Conservation (phyloP, 176 grass and related monocot genomes). For the Carex myosuroides region DNA sequence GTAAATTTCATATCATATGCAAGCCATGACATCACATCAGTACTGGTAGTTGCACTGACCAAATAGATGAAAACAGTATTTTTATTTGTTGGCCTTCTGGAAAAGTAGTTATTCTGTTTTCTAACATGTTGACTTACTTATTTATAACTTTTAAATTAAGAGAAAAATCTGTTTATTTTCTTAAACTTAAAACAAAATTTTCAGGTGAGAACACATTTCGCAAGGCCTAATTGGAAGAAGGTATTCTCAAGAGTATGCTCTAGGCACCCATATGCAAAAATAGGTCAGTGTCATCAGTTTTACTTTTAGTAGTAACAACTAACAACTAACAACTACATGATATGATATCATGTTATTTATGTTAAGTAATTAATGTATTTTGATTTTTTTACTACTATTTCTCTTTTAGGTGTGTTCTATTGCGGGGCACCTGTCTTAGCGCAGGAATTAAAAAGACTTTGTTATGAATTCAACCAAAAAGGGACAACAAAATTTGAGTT, state of each 20-base stretch:
- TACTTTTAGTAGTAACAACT: background rate
- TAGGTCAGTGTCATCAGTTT: slow-evolving; percentile 14
- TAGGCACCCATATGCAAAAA: slow-evolving; percentile 26
- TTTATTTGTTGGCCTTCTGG: background rate
- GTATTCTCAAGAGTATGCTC: slow-evolving; percentile 28
- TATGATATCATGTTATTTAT: background rate
- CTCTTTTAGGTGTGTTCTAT: slow-evolving; percentile 22
- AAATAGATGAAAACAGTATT: background rate
- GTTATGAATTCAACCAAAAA: slow-evolving; percentile 31
- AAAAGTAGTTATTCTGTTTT: background rate
- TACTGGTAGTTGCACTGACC: background rate
- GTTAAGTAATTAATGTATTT: background rate
- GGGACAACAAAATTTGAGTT: slow-evolving; percentile 34
- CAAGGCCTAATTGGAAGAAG: slow-evolving; percentile 33
- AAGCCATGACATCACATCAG: slow-evolving; percentile 7
- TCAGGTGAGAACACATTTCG: slow-evolving; percentile 30
- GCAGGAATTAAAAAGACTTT: slow-evolving; percentile 23
- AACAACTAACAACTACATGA: background rate
- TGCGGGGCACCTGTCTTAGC: slow-evolving; percentile 27
- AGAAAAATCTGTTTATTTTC: background rate
- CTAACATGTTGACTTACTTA: background rate
- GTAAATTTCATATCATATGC: background rate
- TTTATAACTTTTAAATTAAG: background rate
- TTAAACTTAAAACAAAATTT: background rate
- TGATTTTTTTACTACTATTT: background rate